Conservation (phyloP, 371 early-diverging fungal genomes). For the Syncephalastrum monosporum region DNA sequence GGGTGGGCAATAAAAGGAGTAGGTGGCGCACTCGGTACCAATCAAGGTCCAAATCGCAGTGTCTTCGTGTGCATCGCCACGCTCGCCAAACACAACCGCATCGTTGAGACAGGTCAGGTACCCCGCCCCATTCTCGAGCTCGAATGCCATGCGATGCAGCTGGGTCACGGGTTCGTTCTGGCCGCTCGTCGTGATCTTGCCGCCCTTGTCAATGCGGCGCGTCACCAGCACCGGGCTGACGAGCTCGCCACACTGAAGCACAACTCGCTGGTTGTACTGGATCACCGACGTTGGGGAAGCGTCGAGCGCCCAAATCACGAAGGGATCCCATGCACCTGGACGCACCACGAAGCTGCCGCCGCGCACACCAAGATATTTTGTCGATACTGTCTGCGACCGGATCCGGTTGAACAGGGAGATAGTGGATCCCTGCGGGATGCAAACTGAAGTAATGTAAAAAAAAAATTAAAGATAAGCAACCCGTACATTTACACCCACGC, state of each 20-base stretch:
- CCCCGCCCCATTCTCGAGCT: conserved; percentile 44
- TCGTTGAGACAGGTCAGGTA: conserved; percentile 76
- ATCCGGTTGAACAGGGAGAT: conserved; percentile 76
- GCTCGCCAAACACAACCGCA: conserved; percentile 67
- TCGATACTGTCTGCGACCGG: conserved; percentile 77
- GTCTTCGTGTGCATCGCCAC: conserved; percentile 20
- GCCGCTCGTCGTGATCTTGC: conserved; percentile 39
- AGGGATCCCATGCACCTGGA: conserved; percentile 75
- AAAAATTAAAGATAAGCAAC: background rate
- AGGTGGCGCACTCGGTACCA: conserved; percentile 21
- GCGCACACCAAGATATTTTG: conserved; percentile 71
- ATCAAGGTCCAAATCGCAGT: conserved; percentile 24
- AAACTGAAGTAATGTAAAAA: conserved; percentile 26
- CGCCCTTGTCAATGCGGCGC: conserved; percentile 72
- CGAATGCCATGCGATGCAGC: conserved; percentile 83
- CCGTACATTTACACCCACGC: background rate
- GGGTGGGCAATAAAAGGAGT: conserved; percentile 15
- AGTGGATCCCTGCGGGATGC: conserved; percentile 74
- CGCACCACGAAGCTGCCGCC: conserved; percentile 59
- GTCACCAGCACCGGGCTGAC: conserved; percentile 75
- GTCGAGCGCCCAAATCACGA: conserved; percentile 75
- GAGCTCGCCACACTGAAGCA: conserved; percentile 70
- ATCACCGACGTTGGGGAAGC: conserved; percentile 33
- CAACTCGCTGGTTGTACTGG: conserved; percentile 77
- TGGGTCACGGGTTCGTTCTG: conserved; percentile 68